These are phyloP conservation scores for Exserohilum rostratum DNA, from an alignment of 2,329 filamentous ascomycete species.

Conservation along the genomic window DNA sequence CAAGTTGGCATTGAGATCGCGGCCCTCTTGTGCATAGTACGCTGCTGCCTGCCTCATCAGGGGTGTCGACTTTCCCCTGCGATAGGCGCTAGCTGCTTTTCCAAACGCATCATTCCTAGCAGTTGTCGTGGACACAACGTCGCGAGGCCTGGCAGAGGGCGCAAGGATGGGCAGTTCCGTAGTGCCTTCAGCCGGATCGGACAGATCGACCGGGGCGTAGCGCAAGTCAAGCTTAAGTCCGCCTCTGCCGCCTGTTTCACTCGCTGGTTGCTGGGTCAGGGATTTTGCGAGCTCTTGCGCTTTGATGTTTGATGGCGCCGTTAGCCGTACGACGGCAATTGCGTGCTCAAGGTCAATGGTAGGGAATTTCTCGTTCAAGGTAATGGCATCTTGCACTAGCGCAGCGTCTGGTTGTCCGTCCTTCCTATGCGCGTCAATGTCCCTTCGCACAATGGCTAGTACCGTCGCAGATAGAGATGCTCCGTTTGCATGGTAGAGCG, in stretches of 20 bases:
- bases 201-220: slow-evolving; percentile 52
- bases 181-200: slow-evolving; percentile 38
- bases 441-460: slow-evolving; percentile 57
- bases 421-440: slow-evolving; percentile 50
- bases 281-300: slow-evolving; percentile 66
- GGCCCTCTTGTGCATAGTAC: slow-evolving; percentile 75
- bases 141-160: slow-evolving; percentile 45
- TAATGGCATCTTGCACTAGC: slow-evolving; percentile 57
- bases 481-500: slow-evolving; percentile 64
- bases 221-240: slow-evolving; percentile 56
- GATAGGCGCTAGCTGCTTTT: slow-evolving; percentile 64
- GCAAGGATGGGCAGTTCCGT: slow-evolving; percentile 34
- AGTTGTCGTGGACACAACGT: slow-evolving; percentile 52
- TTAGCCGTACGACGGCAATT: slow-evolving; percentile 61
- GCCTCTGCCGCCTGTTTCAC: slow-evolving; percentile 37
- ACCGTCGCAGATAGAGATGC: slow-evolving; percentile 64
- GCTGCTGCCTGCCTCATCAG: slow-evolving; percentile 75
- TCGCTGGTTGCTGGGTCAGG: slow-evolving; percentile 51
- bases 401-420: slow-evolving; percentile 48
- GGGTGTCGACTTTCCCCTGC: slow-evolving; percentile 70
- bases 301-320: slow-evolving; percentile 62
- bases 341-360: slow-evolving; percentile 57
- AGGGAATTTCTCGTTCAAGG: slow-evolving; percentile 62
- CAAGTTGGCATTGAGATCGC: slow-evolving; percentile 65
- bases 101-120: slow-evolving; percentile 59